These are phyloP conservation scores for Colletotrichum liriopes DNA, from an alignment of 2,329 filamentous ascomycete species.

Conservation along the genomic window DNA sequence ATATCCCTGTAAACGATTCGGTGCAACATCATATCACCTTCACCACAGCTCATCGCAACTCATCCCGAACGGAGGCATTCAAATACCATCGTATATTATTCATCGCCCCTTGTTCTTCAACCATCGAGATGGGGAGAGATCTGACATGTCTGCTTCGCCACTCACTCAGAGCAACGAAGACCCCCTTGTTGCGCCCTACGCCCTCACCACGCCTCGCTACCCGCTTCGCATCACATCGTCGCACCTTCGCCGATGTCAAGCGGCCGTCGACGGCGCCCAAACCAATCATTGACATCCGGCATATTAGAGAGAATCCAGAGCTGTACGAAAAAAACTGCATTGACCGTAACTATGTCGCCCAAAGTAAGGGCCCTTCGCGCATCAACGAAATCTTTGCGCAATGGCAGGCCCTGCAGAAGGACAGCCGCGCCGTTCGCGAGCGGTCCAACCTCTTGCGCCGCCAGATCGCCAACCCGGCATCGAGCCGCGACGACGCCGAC, in stretches of 20 bases:
- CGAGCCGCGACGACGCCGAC: conserved; percentile 60
- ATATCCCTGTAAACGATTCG: conserved; percentile 34
- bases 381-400: conserved; percentile 71
- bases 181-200: not conserved
- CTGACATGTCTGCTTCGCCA: conserved; percentile 4
- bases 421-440: conserved; percentile 74
- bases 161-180: conserved; percentile 10
- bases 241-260: conserved; percentile 47
- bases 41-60: conserved; percentile 7
- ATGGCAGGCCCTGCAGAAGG: conserved; percentile 73
- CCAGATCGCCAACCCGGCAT: conserved; percentile 68
- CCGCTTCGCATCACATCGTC: conserved; percentile 11
- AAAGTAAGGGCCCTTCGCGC: conserved; percentile 67
- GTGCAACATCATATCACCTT: not conserved
- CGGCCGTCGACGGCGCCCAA: conserved; percentile 84
- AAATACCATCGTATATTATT: not conserved
- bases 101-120: not conserved
- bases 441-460: conserved; percentile 76
- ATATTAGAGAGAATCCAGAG: conserved; percentile 88
- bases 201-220: not conserved
- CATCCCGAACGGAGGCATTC: not conserved
- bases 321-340: conserved; percentile 87
- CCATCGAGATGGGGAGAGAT: conserved; percentile 28
- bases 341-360: conserved; percentile 83
- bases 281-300: conserved; percentile 85